phyloP scores from a whole-genome alignment of 169 alveolate genomes.

The Sarcocystis neurona region DNA sequence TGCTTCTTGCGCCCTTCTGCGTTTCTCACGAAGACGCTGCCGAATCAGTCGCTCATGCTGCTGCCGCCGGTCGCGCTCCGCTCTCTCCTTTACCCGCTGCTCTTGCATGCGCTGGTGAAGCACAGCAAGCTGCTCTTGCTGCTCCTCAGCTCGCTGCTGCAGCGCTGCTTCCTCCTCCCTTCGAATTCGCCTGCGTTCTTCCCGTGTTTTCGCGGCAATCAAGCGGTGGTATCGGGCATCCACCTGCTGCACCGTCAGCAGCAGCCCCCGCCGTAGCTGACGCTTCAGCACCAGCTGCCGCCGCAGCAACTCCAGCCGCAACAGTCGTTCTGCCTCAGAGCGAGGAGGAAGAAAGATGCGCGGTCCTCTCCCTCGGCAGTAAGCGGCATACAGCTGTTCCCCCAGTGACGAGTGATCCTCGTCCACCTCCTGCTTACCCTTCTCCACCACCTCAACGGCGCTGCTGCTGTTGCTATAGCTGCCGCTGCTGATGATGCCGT shows the following conservation, averaged over 20 bases:
- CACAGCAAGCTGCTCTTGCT: neutral
- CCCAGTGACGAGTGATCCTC: no score
- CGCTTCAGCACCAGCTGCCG: constrained; percentile 36
- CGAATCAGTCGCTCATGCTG: constrained; percentile 19
- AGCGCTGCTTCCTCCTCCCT: neutral
- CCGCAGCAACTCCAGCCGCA: neutral
- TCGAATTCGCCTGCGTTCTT: neutral
- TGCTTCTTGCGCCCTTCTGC: constrained; percentile 20
- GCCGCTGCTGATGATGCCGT: no score
- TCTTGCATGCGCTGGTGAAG: neutral
- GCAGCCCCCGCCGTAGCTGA: constrained; percentile 4
- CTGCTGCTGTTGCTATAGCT: no score
- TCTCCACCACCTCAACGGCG: no score
- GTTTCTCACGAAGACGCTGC: constrained; percentile 21
- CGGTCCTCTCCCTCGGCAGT: no score
- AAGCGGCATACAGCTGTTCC: neutral
- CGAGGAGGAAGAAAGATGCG: constrained; percentile 32
- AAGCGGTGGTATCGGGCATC: neutral
- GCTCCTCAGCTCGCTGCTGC: neutral
- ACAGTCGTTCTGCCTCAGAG: constrained; percentile 6
- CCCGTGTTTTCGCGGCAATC: neutral
- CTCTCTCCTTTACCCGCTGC: neutral
- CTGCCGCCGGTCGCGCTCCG: constrained; percentile 8
- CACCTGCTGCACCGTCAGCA: neutral
- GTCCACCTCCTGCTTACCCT: no score